Evolutionary conservation across 139 green algal genomes (phyloP), one percentile per base, ranked within the genome.

Genomic region (Marvania coccoides): DNA sequence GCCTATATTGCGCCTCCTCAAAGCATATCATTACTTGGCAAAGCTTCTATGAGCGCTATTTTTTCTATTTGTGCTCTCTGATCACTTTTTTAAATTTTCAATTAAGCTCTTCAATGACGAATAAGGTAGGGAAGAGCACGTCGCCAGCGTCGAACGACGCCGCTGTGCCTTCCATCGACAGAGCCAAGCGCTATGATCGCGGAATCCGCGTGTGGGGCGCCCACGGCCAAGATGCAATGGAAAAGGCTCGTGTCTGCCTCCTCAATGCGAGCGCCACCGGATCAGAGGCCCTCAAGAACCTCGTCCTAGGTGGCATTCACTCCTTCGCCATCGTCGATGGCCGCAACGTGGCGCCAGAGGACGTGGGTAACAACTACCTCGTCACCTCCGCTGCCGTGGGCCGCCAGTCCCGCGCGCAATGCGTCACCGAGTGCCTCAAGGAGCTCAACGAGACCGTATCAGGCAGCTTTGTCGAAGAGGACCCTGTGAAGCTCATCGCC

Each of bases 291-390:
- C 76, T 98, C 7, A 98, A 98, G 65, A 98, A 98, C 67, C 72
- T 98, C 15, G 93, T 99, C 0, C 81, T 98, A 30, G 92, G 93
- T 0, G 93, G 93, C 66, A 97, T 98, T 10, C 78, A 76, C 5
- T 82, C 83, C 2, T 98, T 98, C 80, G 97, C 91, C 0, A 79
- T 98, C 13, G 86, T 99, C 15, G 93, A 98, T 62, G 81, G 72
- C 1, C 61, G 55, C 7, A 83, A 77, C 34, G 90, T 98, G 6
- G 59, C 64, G 12, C 51, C 81, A 0, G 24, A 56, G 2, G 93
- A 98, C 65, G 57, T 97, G 6, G 93, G 92, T 24, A 97, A 96
- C 80, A 98, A 98, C 69, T 98, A 91, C 58, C 63, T 98, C n/a
- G 65, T 96, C 45, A 69, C 81, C 19, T 34, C 65, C 1, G 59